These are phyloP conservation scores for Paramarasmius palmivorus DNA, from an alignment of 1,284 basidiomycete species.

Conservation along the genomic window DNA sequence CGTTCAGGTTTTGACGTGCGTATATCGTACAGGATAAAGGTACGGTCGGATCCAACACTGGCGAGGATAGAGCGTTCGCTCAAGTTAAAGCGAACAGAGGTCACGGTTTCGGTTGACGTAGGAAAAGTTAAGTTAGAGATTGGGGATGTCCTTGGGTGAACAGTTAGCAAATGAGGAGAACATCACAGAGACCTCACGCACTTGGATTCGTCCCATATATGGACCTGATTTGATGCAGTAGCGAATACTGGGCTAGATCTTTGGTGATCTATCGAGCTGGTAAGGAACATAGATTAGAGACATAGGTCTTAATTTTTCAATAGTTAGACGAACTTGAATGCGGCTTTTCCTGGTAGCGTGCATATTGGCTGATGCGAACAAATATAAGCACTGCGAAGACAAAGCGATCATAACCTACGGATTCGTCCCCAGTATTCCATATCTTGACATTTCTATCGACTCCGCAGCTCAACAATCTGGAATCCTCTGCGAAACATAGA, in stretches of 20 bases:
- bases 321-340: constrained; percentile 72
- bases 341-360: constrained; percentile 80
- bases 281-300: constrained; percentile 14
- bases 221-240: constrained; percentile 90
- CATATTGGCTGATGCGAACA: constrained; percentile 57
- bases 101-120: constrained; percentile 84
- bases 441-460: constrained; percentile 91
- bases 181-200: constrained; percentile 31
- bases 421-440: constrained; percentile 60
- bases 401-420: constrained; percentile 16
- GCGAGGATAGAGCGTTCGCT: constrained; percentile 93
- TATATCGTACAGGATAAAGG: constrained; percentile 95
- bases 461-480: constrained; percentile 86
- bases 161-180: constrained; percentile 2
- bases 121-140: constrained; percentile 84
- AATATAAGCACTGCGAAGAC: constrained; percentile 6
- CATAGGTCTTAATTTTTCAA: not conserved
- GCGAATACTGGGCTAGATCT: constrained; percentile 86
- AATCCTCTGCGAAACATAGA: constrained; percentile 68
- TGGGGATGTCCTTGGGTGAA: constrained; percentile 57
- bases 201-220: constrained; percentile 98
- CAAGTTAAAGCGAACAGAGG: constrained; percentile 89
- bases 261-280: constrained; percentile 93
- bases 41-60: constrained; percentile 91
- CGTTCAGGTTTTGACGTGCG: constrained; percentile 94